Evolutionary conservation across 306 rosid species (phyloP).

Genomic region (Gillenia trifoliata): DNA sequence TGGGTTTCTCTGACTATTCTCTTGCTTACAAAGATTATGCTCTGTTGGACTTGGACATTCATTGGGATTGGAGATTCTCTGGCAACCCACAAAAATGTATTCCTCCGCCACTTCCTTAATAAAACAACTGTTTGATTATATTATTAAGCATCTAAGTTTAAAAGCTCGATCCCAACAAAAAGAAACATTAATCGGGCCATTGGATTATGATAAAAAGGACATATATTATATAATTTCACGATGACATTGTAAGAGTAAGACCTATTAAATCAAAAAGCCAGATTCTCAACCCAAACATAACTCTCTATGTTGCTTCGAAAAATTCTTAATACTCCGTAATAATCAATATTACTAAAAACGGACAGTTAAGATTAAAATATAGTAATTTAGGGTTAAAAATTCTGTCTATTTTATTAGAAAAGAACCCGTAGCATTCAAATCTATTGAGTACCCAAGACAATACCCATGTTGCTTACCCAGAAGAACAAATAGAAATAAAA

Average conservation of each 20-base stretch:
- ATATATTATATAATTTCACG: no score
- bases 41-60: conserved; percentile 17
- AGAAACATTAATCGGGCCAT: neutral
- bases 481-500: neutral
- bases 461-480: neutral
- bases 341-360: no score
- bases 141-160: neutral
- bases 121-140: no score
- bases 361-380: no score
- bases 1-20: conserved; percentile 34
- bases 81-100: neutral
- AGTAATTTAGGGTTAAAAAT: no score
- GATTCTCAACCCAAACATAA: neutral
- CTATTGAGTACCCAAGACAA: no score
- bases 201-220: no score
- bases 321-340: no score
- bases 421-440: no score
- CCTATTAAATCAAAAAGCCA: neutral
- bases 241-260: no score
- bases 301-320: neutral
- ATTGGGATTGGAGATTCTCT: conserved; percentile 31
- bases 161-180: neutral
- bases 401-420: no score
- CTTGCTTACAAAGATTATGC: conserved; percentile 23
- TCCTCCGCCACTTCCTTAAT: neutral